phyloP scores from a whole-genome alignment of 129 eudicot genomes.

The Heracleum sosnowskyi region DNA sequence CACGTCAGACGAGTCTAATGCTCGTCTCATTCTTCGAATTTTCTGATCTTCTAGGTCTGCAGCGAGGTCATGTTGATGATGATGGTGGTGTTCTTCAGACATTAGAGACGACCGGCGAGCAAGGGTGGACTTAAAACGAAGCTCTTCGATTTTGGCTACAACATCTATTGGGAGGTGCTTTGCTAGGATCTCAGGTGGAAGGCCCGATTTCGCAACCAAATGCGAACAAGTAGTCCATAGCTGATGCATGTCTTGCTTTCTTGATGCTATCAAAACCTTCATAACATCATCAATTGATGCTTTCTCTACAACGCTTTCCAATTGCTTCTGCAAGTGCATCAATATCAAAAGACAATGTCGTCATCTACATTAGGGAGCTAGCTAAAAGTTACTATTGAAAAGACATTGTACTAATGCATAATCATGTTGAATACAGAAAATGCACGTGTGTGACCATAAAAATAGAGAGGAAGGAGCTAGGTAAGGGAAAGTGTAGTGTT shows the following conservation, averaged over 20 bases:
- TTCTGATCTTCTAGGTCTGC: constrained; percentile 81
- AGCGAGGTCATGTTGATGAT: constrained; percentile 44
- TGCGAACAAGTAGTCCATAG: constrained; percentile 94
- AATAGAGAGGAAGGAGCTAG: neutral
- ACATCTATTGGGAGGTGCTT: constrained; percentile 86
- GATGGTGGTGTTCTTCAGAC: constrained; percentile 58
- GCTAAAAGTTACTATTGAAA: constrained; percentile 70
- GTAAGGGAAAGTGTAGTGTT: neutral
- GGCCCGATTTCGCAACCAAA: constrained; percentile 86
- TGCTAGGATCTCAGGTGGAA: constrained; percentile 84
- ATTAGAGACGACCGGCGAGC: constrained; percentile 48
- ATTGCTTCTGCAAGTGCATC: constrained; percentile 62
- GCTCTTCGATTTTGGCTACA: constrained; percentile 74
- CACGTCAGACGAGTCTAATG: constrained; percentile 90
- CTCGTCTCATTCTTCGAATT: constrained; percentile 85
- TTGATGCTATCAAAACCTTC: constrained; percentile 91
- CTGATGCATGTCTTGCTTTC: constrained; percentile 98
- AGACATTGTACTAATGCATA: neutral
- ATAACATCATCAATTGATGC: constrained; percentile 98
- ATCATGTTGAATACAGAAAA: neutral
- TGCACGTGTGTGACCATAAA: neutral
- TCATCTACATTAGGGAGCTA: constrained; percentile 17
- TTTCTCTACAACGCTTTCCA: constrained; percentile 84
- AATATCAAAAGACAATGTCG: constrained; percentile 10
- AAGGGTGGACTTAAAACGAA: constrained; percentile 65